Percentiles rank a stretch among this genome's conserved stretches.
Evolutionary conservation across 1,284 basidiomycete species (phyloP).

Genomic region (Cutaneotrichosporon sp.): DNA sequence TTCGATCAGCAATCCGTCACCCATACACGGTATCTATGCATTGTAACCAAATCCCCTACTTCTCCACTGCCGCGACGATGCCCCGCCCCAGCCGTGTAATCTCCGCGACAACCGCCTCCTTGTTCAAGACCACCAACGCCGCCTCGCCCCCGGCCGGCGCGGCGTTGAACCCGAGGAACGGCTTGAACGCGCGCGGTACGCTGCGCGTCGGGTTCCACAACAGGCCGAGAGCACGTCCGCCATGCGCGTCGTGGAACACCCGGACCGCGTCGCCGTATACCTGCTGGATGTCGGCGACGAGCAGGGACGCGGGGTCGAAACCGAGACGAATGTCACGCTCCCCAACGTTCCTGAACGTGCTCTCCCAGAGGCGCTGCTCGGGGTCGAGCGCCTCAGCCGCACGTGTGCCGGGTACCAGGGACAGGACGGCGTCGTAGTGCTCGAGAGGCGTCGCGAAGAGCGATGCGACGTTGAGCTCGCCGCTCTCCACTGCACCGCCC

Average conservation of each 20-base stretch:
- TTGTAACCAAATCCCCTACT: background rate
- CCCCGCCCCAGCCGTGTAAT: slow-evolving; percentile 75
- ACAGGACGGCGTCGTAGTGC: slow-evolving; percentile 83
- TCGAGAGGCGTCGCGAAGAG: slow-evolving; percentile 79
- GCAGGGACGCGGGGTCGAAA: slow-evolving; percentile 74
- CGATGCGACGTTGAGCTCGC: slow-evolving; percentile 53
- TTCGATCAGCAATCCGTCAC: no score
- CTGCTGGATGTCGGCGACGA: slow-evolving; percentile 67
- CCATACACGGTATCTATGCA: no score
- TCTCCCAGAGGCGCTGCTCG: slow-evolving; percentile 51
- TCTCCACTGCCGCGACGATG: slow-evolving; percentile 60
- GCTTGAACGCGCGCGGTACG: slow-evolving; percentile 66
- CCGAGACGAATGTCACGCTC: slow-evolving; percentile 20
- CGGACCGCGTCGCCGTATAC: slow-evolving; percentile 74
- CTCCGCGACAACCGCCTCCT: slow-evolving; percentile 68
- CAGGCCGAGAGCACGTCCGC: slow-evolving; percentile 74
- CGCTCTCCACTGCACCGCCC: slow-evolving; percentile 30
- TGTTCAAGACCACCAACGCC: slow-evolving; percentile 70
- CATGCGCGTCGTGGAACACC: slow-evolving; percentile 81
- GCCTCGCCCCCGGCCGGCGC: slow-evolving; percentile 49
- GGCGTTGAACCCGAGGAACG: slow-evolving; percentile 75
- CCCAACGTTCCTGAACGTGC: slow-evolving; percentile 38
- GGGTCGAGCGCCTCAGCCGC: slow-evolving; percentile 60
- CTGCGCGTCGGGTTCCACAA: slow-evolving; percentile 72
- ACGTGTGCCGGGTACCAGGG: slow-evolving; percentile 70